Conservation (phyloP, 1,284 basidiomycete genomes). For the Boletellus dicymbophilus region DNA sequence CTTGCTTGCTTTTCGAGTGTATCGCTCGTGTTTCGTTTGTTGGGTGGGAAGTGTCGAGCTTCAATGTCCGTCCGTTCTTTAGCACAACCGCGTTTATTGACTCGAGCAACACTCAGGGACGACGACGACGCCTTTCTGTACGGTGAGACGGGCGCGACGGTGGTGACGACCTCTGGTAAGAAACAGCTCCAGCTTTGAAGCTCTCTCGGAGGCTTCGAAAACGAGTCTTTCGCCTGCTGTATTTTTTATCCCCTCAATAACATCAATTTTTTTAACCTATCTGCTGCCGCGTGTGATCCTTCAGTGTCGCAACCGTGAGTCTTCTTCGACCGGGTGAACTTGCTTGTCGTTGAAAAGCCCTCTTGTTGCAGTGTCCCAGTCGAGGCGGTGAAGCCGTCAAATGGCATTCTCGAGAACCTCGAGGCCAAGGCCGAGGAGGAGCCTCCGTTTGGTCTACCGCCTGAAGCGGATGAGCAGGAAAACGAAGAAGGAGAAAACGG, state of each 20-base stretch:
- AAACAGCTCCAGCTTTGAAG: conserved; percentile 26
- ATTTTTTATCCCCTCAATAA: conserved; percentile 41
- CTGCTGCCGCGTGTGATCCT: conserved; percentile 36
- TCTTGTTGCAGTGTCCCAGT: conserved; percentile 44
- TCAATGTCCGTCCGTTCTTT: conserved; percentile 32
- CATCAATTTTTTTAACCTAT: conserved; percentile 38
- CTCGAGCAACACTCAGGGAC: conserved; percentile 41
- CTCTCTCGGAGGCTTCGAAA: conserved; percentile 23
- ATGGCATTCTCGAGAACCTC: conserved; percentile 48
- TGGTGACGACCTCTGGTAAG: conserved; percentile 48
- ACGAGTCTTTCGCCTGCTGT: conserved; percentile 27
- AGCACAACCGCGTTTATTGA: conserved; percentile 26
- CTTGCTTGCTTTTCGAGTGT: conserved; percentile 22
- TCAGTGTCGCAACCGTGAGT: conserved; percentile 62
- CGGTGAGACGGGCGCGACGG: conserved; percentile 50
- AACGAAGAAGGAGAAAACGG: conserved; percentile 33
- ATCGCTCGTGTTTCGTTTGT: conserved; percentile 16
- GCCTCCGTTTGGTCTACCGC: conserved; percentile 29
- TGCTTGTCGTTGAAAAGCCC: conserved; percentile 19
- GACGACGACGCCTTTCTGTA: conserved; percentile 80
- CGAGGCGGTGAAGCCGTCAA: conserved; percentile 43
- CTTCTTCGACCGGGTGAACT: conserved; percentile 17
- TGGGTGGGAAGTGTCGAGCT: conserved; percentile 21
- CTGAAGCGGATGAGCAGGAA: conserved; percentile 31
- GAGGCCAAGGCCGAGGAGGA: conserved; percentile 46